Percentiles rank a stretch among this genome's conserved stretches.
Evolutionary conservation across 2,329 filamentous ascomycete genomes (phyloP).

Genomic region (Boeremia exigua): DNA sequence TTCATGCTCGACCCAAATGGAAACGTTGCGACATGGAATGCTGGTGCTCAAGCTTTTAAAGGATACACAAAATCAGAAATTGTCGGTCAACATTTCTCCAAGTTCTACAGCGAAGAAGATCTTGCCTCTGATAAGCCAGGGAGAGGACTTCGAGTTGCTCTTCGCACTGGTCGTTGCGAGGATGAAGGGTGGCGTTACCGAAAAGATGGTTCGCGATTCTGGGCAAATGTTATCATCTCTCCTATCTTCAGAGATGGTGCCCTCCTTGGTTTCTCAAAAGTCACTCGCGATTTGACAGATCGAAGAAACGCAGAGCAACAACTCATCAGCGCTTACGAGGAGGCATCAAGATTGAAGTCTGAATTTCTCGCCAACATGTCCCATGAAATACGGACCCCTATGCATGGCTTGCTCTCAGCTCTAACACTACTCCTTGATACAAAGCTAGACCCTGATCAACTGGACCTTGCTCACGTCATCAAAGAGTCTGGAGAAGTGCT

Average conservation of each 20-base stretch:
- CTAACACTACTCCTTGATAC: slow-evolving; percentile 64
- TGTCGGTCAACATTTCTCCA: slow-evolving; percentile 64
- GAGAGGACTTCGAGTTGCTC: slow-evolving; percentile 58
- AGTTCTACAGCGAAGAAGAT: slow-evolving; percentile 63
- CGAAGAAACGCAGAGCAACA: slow-evolving; percentile 61
- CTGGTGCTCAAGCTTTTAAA: slow-evolving; percentile 62
- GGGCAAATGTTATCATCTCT: slow-evolving; percentile 66
- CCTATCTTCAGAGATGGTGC: slow-evolving; percentile 60
- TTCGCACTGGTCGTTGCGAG: slow-evolving; percentile 63
- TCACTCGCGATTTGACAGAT: slow-evolving; percentile 65
- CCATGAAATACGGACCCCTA: slow-evolving; percentile 69
- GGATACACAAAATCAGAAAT: slow-evolving; percentile 63
- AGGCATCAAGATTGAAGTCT: slow-evolving; percentile 67
- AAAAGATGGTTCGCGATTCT: slow-evolving; percentile 65
- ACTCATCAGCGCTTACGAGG: slow-evolving; percentile 64
- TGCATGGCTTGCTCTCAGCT: slow-evolving; percentile 68
- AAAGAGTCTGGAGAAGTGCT: slow-evolving; percentile 65
- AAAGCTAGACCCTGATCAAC: slow-evolving; percentile 59
- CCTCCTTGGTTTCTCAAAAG: slow-evolving; percentile 65
- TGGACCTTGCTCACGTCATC: slow-evolving; percentile 63
- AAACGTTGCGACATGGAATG: slow-evolving; percentile 65
- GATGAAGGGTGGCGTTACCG: slow-evolving; percentile 67
- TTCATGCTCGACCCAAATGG: slow-evolving; percentile 65
- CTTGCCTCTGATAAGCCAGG: slow-evolving; percentile 57
- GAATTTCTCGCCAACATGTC: slow-evolving; percentile 69